phyloP scores from a whole-genome alignment of 148 eudicot genomes.

The Vaccinium corymbosum region DNA sequence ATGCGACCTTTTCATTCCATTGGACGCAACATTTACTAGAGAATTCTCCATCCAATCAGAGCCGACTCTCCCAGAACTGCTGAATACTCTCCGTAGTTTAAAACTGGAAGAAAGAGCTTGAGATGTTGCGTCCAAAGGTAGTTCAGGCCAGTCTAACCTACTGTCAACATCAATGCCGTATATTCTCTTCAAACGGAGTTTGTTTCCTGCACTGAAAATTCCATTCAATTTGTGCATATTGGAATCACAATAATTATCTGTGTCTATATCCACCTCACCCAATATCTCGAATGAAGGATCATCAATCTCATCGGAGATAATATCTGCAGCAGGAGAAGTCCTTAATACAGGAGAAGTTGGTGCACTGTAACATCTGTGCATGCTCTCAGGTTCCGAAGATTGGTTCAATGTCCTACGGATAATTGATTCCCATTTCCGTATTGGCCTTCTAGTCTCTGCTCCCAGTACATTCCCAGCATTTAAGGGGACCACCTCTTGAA shows the following conservation, averaged over 20 bases:
- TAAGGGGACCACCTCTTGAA: conserved; percentile 92
- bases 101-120: conserved; percentile 37
- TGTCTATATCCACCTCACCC: conserved; percentile 21
- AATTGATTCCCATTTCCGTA: conserved; percentile 69
- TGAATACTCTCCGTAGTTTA: conserved; percentile 50
- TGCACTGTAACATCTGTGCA: conserved; percentile 60
- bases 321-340: conserved; percentile 48
- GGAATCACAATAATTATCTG: conserved; percentile 17
- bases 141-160: conserved; percentile 65
- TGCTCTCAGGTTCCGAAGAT: conserved; percentile 39
- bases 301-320: conserved; percentile 39
- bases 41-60: conserved; percentile 42
- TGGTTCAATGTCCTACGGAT: conserved; percentile 71
- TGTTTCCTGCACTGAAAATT: conserved; percentile 24
- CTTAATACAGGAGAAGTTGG: conserved; percentile 68
- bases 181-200: conserved; percentile 41
- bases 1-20: conserved; percentile 47
- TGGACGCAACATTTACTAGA: conserved; percentile 15
- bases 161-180: conserved; percentile 52
- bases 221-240: conserved; percentile 23
- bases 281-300: conserved; percentile 25
- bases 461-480: conserved; percentile 85
- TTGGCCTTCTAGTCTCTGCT: conserved; percentile 73
- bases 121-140: conserved; percentile 36
- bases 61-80: conserved; percentile 52